Evolutionary conservation across 139 green algal species (phyloP), one percentile per base, ranked within the genome.

Genomic region (Chlamydomonas schloesseri): DNA sequence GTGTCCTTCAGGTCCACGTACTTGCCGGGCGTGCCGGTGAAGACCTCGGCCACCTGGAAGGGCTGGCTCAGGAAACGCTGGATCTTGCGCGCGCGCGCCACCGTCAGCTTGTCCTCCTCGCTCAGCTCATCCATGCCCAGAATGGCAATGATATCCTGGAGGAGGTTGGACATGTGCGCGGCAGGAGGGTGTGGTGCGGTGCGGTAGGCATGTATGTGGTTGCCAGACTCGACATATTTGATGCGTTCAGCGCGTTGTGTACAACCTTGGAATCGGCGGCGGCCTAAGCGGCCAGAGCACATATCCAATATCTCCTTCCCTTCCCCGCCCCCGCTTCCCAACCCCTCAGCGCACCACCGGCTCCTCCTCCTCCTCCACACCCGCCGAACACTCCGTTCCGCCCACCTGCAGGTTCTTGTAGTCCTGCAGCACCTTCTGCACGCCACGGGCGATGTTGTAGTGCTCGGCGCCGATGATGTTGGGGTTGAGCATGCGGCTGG

Each of bases 61-160:
- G 98, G 98, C 95, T 99, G 98, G 33, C 93, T 98, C 46, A 99
- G 93, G 94, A 99, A 99, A 71, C 98, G 95, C 95, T 99, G 97
- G 71, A 99, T 98, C 95, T 99, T 99, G 87, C 98, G 94, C 8
- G 98, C 98, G 75, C 98, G 97, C 0, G 98, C 96, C 50, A 99
- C 98, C 14, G 96, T 98, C 75, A 99, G 90, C 94, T 99, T 99
- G 94, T 99, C 98, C 90, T 99, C 98, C 92, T 99, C 98, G 57
- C 86, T 96, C 88, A 99, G 94, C 96, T 99, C 98, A 89, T 99
- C 98, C 98, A 99, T 99, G 72, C 98, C 98, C 86, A 99, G 94
- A 93, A 99, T 99, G 90, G 98, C 98, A 94, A 99, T 99, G 93
- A 99, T 99, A 91, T 99, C 98, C 95, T 67, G 53, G 53, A 15